Base-by-base conservation (phyloP, 441 rosid species). In the Gossypium aridum region DNA sequence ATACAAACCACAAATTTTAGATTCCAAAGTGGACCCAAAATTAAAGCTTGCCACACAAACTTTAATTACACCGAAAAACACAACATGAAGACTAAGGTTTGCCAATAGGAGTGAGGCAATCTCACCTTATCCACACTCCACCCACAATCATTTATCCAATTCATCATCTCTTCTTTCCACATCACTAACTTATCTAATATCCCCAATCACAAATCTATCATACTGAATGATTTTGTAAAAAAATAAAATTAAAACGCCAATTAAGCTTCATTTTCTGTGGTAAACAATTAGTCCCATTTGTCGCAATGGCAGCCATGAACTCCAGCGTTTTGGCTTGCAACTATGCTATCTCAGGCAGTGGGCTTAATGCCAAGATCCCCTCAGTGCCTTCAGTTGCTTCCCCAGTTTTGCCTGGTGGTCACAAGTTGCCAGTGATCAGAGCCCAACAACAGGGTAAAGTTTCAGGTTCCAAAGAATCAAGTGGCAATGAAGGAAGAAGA, bases 41-140 rank as follows among this genome's bases (percentile, higher is more conserved):
- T 28, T 26, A 26, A 61, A 70, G 75, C 45, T 23, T 22, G 71
- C 85, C 91, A 70, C 8, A 67, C 47, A 39, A 8, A 76, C 70
- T 43, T 57, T 5, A 37, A 51, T 37, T 65, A 72, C 56, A 2
- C 56, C 39, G 47, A 39, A 39, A 67, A 67, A 67, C 16, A 14
- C 26, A 67, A 7, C 68, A 68, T 60, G 76, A 60, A 56, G 59
- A 76, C 72, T 54, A 59, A 74, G 4, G 78, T 74, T 82, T 80
- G 86, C 93, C 88, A 90, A 90, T 88, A 77, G 85, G 91, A 87
- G 79, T 62, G 70, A 71, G 87, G 97, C 88, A 87, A 92, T 88
- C 94, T 87, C 84, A 89, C 95, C 97, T 88, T 92, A 94, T 94
- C 97, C 92, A 84, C 90, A 86, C 87, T 79, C 87, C 86, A 76